Evolutionary conservation across 106 monocot species (phyloP).

Genomic region (Iris macrosiphon): DNA sequence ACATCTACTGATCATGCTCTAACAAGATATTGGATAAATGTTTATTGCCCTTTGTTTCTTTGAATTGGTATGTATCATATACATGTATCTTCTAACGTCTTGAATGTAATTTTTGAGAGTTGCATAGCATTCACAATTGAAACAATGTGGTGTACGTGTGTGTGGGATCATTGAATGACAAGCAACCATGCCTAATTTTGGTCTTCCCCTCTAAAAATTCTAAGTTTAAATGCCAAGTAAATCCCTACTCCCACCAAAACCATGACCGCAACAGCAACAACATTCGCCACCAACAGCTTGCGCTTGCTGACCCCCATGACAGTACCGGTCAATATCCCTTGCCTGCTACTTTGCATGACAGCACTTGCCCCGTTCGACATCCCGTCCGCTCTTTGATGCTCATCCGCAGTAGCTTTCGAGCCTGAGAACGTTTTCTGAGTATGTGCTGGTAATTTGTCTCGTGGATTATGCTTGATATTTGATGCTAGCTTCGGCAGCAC

Average conservation of each 20-base stretch:
- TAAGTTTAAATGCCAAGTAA: constrained; percentile 7
- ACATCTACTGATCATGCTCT: no score
- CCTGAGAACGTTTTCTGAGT: background rate
- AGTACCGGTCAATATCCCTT: background rate
- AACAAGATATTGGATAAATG: no score
- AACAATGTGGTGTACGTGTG: no score
- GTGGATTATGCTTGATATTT: background rate
- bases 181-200: no score
- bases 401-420: background rate
- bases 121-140: background rate
- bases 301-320: background rate
- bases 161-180: no score
- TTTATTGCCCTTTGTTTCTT: no score
- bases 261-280: constrained; percentile 1
- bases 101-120: no score
- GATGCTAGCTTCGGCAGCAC: constrained; percentile 15
- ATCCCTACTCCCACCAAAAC: constrained; percentile 7
- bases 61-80: no score
- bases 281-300: background rate
- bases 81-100: no score
- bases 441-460: background rate
- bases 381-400: background rate
- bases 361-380: background rate
- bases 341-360: background rate
- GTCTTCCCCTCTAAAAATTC: background rate